Base-by-base conservation (phyloP, 23 red algal species). In the Gracilaria gracilis region DNA sequence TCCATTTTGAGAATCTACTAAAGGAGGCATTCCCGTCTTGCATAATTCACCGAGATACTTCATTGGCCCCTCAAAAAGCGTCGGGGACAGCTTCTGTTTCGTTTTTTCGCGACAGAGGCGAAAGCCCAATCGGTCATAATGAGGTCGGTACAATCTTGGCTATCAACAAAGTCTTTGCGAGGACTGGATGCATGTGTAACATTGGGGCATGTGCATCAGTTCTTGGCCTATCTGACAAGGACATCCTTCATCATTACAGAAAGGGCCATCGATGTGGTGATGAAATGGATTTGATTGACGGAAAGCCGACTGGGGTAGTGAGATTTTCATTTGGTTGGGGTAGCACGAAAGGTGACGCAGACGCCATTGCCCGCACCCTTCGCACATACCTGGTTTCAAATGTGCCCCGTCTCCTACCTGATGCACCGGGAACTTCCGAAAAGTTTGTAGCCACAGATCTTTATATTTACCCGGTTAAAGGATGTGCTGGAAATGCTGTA, bases 131-230 rank as follows among this genome's bases (percentile, higher is more conserved):
- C 23, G 86, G 86, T 23, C 86, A 90, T 39, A 67, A 53, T 16
- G 86, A 90, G 55, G 74, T 90, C 16, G 75, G 74, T 17, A 64
- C 51, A 24, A 69, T 90, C 38, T 53, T 90, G 73, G 16, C 57
- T 20, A 47, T 81, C 35, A 67, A 80, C 38, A 69, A 55, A 34
- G 75, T 90, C 19, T 61, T 46, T 66, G 86, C 44, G 27, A 72
- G 86, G 16, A 44, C 74, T 25, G 86, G 86, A 53, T 81, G 75
- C 36, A 90, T 90, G 86, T 90, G 86, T 27, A 90, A 90, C 49
- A 53, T 42, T 24, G 86, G 86, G 21, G 86, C 71, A 0, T 90
- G 86, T 46, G 71, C 54, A 21, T 61, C 36, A 54, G 86, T 81
- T 11, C 48, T 90, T 48, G 86, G 86, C 1, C 39, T 90, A 49